A percentile compares a stretch with the other conserved stretches of the same genome.
These are phyloP conservation scores for Coniella lustricola DNA, from an alignment of 2,329 filamentous ascomycete genomes.

Conservation along the genomic window DNA sequence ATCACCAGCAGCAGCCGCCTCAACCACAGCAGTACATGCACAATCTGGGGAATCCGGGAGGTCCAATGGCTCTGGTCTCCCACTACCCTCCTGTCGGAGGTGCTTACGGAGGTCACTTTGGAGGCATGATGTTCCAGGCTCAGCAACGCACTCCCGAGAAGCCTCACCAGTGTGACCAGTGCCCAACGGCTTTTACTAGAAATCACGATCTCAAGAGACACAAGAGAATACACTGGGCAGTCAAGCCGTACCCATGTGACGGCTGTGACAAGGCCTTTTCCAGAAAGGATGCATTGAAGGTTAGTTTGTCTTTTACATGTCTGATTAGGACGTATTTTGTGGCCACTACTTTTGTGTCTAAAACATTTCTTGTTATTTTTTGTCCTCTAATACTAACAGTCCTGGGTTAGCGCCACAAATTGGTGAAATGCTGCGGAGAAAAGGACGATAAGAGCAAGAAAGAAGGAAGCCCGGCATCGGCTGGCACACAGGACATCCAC, in stretches of 20 bases:
- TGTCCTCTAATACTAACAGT: constrained; percentile 16
- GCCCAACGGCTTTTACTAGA: constrained; percentile 87
- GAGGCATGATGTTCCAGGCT: constrained; percentile 37
- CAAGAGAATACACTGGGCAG: constrained; percentile 87
- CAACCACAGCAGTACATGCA: constrained; percentile 42
- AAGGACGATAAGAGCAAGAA: constrained; percentile 22
- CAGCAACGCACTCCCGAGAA: constrained; percentile 56
- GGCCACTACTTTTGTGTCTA: not conserved
- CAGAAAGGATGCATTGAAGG: constrained; percentile 93
- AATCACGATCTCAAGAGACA: constrained; percentile 96
- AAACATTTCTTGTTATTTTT: not conserved
- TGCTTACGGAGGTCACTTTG: constrained; percentile 13
- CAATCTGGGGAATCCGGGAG: constrained; percentile 67
- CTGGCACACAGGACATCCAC: constrained; percentile 15
- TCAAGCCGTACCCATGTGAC: constrained; percentile 90
- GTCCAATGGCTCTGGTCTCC: constrained; percentile 61
- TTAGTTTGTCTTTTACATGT: constrained; percentile 36
- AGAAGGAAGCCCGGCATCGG: constrained; percentile 12
- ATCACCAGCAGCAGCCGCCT: constrained; percentile 27
- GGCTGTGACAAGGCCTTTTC: constrained; percentile 97
- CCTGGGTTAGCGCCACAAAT: constrained; percentile 47
- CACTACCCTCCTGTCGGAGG: constrained; percentile 27
- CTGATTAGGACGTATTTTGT: not conserved
- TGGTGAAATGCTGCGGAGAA: constrained; percentile 58
- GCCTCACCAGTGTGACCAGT: constrained; percentile 91